A percentile compares a stretch with the other conserved stretches of the same genome.
Conservation (phyloP, 257 asterid species). For the Buddleja alternifolia region DNA sequence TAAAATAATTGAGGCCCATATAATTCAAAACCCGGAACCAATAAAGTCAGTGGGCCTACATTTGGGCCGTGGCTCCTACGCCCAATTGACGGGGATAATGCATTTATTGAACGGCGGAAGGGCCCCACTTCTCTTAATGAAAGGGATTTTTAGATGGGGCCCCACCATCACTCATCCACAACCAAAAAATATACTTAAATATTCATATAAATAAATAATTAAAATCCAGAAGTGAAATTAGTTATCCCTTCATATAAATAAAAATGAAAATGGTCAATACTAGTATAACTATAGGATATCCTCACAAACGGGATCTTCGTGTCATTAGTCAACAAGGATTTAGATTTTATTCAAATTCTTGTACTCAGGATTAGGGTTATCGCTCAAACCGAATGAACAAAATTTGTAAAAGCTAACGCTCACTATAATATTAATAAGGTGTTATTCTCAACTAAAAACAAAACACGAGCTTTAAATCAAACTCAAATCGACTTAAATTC, state of each 20-base stretch:
- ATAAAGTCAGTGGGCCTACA: neutral
- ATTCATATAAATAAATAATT: neutral
- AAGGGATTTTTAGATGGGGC: neutral
- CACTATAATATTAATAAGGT: no score
- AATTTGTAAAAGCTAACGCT: no score
- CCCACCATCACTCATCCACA: neutral
- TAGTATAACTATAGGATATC: neutral
- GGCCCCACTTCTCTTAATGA: neutral
- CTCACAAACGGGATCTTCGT: neutral
- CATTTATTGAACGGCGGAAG: conserved; percentile 1
- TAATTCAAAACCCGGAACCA: neutral
- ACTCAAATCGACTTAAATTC: no score
- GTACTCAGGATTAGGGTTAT: no score
- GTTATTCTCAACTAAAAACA: no score
- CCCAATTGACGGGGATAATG: conserved; percentile 12
- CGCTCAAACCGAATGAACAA: no score
- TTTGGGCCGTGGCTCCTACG: neutral
- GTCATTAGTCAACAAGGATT: conserved; percentile 17
- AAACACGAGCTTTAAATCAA: no score
- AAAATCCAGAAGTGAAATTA: neutral
- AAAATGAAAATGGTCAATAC: neutral
- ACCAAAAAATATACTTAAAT: neutral
- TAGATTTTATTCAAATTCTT: neutral
- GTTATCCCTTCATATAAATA: no score
- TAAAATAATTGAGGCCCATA: conserved; percentile 19